A percentile compares a stretch with the other conserved stretches of the same genome.
Evolutionary conservation across 2,329 filamentous ascomycete genomes (phyloP).

Genomic region (Diplodia corticola): DNA sequence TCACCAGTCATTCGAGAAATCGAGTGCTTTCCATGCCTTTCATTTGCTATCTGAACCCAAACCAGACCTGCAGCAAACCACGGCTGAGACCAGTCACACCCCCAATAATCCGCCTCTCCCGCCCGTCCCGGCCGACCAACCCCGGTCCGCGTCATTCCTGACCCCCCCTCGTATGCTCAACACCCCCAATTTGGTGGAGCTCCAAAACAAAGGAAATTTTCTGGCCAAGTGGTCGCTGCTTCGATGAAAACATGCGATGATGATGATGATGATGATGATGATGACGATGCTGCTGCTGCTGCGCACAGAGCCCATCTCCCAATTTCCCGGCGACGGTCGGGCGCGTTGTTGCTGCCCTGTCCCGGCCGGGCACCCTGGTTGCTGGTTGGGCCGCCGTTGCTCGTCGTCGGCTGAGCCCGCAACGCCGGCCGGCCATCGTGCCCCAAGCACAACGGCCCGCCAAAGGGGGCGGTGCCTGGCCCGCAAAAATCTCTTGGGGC

Average conservation of each 20-base stretch:
- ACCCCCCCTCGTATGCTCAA: not conserved
- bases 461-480: not conserved
- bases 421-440: not conserved
- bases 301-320: not conserved
- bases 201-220: constrained; percentile 9
- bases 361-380: constrained; percentile 10
- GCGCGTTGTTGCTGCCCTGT: constrained; percentile 16
- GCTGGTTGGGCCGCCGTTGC: constrained; percentile 11
- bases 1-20: not conserved
- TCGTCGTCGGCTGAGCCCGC: not conserved
- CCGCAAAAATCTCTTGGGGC: not conserved
- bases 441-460: constrained; percentile 4
- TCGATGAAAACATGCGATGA: constrained; percentile 3
- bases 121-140: not conserved
- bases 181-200: constrained; percentile 11
- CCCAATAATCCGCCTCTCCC: not conserved
- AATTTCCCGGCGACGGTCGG: not conserved
- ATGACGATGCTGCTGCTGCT: not conserved
- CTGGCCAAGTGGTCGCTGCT: constrained; percentile 4
- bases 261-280: not conserved
- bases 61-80: not conserved
- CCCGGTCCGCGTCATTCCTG: not conserved
- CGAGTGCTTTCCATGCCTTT: not conserved
- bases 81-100: constrained; percentile 5
- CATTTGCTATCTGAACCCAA: constrained; percentile 7